phyloP scores from a whole-genome alignment of 164 flowering plant species.

The Magnolia sinica region DNA sequence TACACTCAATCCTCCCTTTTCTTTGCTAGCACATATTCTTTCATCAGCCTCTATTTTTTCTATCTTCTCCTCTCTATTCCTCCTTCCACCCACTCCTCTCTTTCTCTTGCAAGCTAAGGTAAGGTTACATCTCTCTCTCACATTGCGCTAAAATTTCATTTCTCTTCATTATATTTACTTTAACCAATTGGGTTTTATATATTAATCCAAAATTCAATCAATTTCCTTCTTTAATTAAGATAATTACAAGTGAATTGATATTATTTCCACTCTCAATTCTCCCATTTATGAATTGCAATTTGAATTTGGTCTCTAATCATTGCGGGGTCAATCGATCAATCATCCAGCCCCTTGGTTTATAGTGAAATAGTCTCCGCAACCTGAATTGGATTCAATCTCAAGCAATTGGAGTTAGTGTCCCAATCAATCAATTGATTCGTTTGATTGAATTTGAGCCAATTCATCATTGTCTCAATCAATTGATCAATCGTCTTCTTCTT shows the following conservation, averaged over 20 bases:
- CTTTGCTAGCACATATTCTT: neutral
- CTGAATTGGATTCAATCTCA: no score
- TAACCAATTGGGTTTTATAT: neutral
- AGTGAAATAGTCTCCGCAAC: no score
- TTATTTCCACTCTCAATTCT: neutral
- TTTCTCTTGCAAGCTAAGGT: neutral
- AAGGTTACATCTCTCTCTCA: neutral
- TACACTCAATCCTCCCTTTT: neutral
- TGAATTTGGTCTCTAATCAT: neutral
- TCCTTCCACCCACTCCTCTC: neutral
- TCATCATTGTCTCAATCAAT: neutral
- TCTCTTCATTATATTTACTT: neutral
- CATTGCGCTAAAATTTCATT: neutral
- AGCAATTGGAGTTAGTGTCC: no score
- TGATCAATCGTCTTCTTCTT: no score
- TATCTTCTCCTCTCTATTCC: neutral
- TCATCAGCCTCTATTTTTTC: neutral
- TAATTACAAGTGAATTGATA: neutral
- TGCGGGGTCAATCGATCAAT: neutral
- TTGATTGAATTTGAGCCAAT: no score
- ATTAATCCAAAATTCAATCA: neutral
- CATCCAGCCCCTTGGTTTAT: no score
- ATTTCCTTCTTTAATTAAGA: neutral
- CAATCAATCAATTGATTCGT: no score
- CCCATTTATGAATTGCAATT: neutral